Percentiles rank a stretch among this genome's conserved stretches.
Conservation (phyloP, 1,284 basidiomycete genomes). For the Phellinidium pouzarii region DNA sequence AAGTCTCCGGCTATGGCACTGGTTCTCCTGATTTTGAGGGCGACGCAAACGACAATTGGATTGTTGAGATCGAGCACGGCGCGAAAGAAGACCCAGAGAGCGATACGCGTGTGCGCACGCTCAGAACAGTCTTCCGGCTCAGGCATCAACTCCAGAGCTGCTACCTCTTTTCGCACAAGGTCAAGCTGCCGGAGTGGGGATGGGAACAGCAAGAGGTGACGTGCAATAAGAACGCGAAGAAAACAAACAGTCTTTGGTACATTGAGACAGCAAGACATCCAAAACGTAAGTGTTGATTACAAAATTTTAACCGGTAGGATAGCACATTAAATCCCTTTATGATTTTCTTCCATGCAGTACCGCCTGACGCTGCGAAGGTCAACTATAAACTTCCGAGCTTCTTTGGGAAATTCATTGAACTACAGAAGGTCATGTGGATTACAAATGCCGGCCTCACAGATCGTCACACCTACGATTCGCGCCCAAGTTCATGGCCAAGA, state of each 20-base stretch:
- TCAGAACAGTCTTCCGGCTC: slow-evolving; percentile 82
- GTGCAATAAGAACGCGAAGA: slow-evolving; percentile 94
- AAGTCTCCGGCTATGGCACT: slow-evolving; percentile 95
- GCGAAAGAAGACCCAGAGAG: slow-evolving; percentile 64
- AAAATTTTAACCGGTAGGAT: not conserved
- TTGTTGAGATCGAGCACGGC: slow-evolving; percentile 80
- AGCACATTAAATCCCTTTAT: slow-evolving; percentile 6
- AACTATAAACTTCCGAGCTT: slow-evolving; percentile 89
- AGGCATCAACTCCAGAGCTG: slow-evolving; percentile 86
- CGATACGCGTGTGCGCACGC: slow-evolving; percentile 65
- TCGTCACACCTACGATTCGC: slow-evolving; percentile 90
- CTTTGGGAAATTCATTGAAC: slow-evolving; percentile 84
- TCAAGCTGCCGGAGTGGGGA: slow-evolving; percentile 96
- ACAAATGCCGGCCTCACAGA: slow-evolving; percentile 95
- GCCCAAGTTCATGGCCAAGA: slow-evolving; percentile 85
- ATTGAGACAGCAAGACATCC: slow-evolving; percentile 84
- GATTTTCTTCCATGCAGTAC: slow-evolving; percentile 40
- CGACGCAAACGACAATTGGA: slow-evolving; percentile 94
- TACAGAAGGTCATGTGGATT: slow-evolving; percentile 97
- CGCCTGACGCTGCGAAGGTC: slow-evolving; percentile 66
- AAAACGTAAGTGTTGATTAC: slow-evolving; percentile 47
- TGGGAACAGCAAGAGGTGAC: slow-evolving; percentile 98
- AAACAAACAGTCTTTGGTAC: slow-evolving; percentile 90
- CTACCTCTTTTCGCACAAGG: slow-evolving; percentile 96
- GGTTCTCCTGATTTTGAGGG: slow-evolving; percentile 78